phyloP scores from a whole-genome alignment of 371 early-diverging fungal species.

The Fennellomyces sp. region DNA sequence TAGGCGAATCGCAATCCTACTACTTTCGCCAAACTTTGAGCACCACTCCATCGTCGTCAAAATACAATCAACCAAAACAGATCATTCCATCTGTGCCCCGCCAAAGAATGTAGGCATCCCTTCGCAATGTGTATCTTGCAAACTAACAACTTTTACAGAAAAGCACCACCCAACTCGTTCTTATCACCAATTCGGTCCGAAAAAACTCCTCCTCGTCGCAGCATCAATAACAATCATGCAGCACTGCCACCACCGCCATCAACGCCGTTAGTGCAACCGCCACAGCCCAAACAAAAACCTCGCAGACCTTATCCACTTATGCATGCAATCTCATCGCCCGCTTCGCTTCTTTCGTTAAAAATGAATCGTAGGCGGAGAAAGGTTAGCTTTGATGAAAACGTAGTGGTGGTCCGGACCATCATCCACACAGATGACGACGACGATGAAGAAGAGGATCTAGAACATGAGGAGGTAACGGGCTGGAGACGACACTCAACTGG shows the following conservation, averaged over 20 bases:
- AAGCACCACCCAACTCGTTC: slow-evolving; percentile 24
- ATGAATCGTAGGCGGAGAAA: slow-evolving; percentile 12
- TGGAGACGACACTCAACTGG: slow-evolving; percentile 27
- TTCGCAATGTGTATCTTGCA: not conserved
- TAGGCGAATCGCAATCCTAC: slow-evolving; percentile 27
- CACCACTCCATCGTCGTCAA: slow-evolving; percentile 11
- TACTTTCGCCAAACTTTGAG: slow-evolving; percentile 26
- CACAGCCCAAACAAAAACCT: not conserved
- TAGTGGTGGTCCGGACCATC: slow-evolving; percentile 28
- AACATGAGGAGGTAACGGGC: not conserved
- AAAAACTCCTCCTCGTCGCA: slow-evolving; percentile 20
- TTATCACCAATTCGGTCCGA: slow-evolving; percentile 26
- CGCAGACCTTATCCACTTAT: not conserved
- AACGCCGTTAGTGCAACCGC: not conserved
- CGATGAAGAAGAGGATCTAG: not conserved
- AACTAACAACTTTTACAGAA: too few relatives aligned
- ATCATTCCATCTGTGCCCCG: slow-evolving; percentile 31
- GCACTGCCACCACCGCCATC: not conserved
- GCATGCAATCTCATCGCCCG: not conserved
- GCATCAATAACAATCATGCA: not conserved
- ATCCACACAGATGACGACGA: slow-evolving; percentile 14
- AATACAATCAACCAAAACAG: slow-evolving; percentile 15
- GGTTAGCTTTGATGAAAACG: slow-evolving; percentile 32
- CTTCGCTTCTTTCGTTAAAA: not conserved
- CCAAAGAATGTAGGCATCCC: slow-evolving; percentile 18